Base-by-base conservation (phyloP, 2,329 filamentous ascomycete species). In the Triangularia setosa region DNA sequence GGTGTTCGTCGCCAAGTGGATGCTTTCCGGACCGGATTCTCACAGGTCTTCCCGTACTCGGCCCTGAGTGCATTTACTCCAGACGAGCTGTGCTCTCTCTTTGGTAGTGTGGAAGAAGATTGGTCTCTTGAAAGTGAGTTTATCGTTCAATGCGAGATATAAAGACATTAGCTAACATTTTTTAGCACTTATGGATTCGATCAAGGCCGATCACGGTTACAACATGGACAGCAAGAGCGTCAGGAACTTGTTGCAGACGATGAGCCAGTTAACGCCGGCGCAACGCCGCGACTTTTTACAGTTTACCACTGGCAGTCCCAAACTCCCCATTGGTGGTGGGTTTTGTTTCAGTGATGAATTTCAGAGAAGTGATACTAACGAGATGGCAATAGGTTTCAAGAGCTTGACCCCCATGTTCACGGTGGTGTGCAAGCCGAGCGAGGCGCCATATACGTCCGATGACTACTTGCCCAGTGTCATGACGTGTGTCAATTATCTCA, bases 401-500 rank as follows among this genome's bases (percentile, higher is more conserved):
- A 91, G 89, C 76, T 86, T 99, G 67, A 98, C 93, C 1, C 95
- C 95, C 21, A 97, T 98, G 89, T 98, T 99, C 75, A 99, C 95
- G 2, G 95, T 99, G 67, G 95, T 99, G 53, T 98, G 95, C 84
- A 97, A 97, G 78, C 94, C 94, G n/a, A 96, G 92, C 76, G 95
- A 99, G 74, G 88, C 92, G 16, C 95, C 95, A 1, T 95, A 93
- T 76, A 90, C 89, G 3, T 94, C 94, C 4, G 95, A 99, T 74
- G 95, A 99, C 79, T 99, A 98, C 73, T 84, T 99, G n/a, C 95
- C 96, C 12, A 98, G 93, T 75, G 96, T 99, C 76, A 99, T 99
- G 96, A 99, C 96, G 11, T 99, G 96, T 76, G 95, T 97, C 78
- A 99, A 99, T 78, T 99, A 99, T 76, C 87, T 99, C 72, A 99